phyloP scores from a whole-genome alignment of 768 basidiomycete genomes.

The Mycena leptocephala region DNA sequence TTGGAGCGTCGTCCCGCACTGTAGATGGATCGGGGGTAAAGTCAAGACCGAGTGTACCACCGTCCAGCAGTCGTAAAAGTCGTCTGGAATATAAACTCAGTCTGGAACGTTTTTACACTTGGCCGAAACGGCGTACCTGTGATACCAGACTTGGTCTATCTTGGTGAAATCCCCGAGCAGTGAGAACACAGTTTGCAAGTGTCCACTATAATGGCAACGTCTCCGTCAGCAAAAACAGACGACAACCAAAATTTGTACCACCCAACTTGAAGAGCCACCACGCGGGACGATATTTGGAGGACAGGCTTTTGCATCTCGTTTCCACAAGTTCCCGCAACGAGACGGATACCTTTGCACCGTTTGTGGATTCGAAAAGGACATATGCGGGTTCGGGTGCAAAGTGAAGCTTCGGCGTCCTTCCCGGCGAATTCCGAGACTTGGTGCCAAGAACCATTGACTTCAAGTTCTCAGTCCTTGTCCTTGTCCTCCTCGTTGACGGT shows the following conservation, averaged over 20 bases:
- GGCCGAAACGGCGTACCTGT: slow-evolving; percentile 33
- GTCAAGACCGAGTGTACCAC: slow-evolving; percentile 79
- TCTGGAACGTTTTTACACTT: not conserved
- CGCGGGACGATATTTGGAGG: slow-evolving; percentile 58
- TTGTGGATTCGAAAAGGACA: slow-evolving; percentile 1
- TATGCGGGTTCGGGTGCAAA: slow-evolving; percentile 20
- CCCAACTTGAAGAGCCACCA: slow-evolving; percentile 64
- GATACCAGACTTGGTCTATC: slow-evolving; percentile 69
- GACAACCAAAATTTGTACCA: not conserved
- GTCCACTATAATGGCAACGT: slow-evolving; percentile 58
- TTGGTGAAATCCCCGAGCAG: slow-evolving; percentile 74
- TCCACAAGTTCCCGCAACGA: slow-evolving; percentile 61
- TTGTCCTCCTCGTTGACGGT: not conserved
- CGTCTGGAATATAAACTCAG: slow-evolving; percentile 48
- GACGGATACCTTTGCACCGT: slow-evolving; percentile 36
- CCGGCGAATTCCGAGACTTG: slow-evolving; percentile 7
- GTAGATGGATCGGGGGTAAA: slow-evolving; percentile 66
- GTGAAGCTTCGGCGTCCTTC: slow-evolving; percentile 9
- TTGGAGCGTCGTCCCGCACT: slow-evolving; percentile 60
- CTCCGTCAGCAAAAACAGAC: not conserved
- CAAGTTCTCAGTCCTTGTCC: not conserved
- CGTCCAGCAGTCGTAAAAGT: slow-evolving; percentile 69
- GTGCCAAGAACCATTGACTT: slow-evolving; percentile 10
- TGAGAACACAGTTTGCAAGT: slow-evolving; percentile 75
- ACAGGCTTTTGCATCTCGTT: slow-evolving; percentile 60